These are phyloP conservation scores for Neoboletus subvelutipes DNA, from an alignment of 768 basidiomycete genomes.

Conservation along the genomic window DNA sequence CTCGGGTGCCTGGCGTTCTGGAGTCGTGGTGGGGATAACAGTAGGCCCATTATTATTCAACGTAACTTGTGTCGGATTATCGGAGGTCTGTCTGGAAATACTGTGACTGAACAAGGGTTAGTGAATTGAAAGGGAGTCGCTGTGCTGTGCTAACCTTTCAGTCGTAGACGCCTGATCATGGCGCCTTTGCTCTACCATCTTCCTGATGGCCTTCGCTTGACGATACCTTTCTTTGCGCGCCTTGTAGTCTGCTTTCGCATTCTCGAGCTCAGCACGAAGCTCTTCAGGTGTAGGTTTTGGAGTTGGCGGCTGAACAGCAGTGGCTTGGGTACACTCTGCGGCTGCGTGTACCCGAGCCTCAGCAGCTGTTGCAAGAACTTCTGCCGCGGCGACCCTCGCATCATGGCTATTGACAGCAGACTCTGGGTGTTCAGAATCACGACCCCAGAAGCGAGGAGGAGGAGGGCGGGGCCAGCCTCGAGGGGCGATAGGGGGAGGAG, in stretches of 20 bases:
- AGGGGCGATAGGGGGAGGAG: not conserved
- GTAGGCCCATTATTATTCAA: conserved; percentile 1
- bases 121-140: not conserved
- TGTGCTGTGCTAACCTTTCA: conserved; percentile 26
- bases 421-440: not conserved
- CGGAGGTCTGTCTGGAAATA: conserved; percentile 27
- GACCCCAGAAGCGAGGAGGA: conserved; percentile 19
- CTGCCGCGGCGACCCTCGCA: conserved; percentile 13
- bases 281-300: conserved; percentile 20
- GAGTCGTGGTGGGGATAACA: conserved; percentile 2
- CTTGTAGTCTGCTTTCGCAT: conserved; percentile 66
- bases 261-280: conserved; percentile 49
- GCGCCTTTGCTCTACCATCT: conserved; percentile 35
- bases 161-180: conserved; percentile 17
- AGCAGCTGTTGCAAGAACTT: conserved; percentile 17
- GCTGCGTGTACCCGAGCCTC: conserved; percentile 14
- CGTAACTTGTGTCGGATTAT: conserved; percentile 15
- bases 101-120: conserved; percentile 14
- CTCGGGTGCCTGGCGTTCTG: conserved; percentile 16
- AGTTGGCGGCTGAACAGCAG: not conserved
- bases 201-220: conserved; percentile 51
- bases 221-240: conserved; percentile 70
- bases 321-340: not conserved
- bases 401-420: not conserved
- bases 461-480: conserved; percentile 29